Conservation (phyloP, 2,329 filamentous ascomycete genomes). For the Ophiostoma ulmi region DNA sequence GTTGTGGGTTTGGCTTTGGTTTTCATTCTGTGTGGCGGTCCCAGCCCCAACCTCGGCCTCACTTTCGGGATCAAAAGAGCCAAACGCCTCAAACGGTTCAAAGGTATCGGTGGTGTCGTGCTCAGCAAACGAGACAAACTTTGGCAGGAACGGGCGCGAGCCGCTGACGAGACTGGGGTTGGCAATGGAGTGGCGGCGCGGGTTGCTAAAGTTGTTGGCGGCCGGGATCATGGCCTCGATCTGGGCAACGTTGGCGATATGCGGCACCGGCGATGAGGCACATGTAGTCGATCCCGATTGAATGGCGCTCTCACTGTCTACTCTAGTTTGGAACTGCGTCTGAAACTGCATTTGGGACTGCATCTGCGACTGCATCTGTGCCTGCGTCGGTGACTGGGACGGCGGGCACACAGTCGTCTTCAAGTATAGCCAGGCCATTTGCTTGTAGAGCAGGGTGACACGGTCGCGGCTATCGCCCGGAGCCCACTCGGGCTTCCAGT, state of each 20-base stretch:
- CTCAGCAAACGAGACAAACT: slow-evolving; percentile 13
- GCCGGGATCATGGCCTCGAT: slow-evolving; percentile 22
- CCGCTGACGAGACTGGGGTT: slow-evolving; percentile 25
- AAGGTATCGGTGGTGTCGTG: not conserved
- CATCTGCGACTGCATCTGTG: not conserved
- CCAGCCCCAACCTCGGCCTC: not conserved
- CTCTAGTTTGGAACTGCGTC: not conserved
- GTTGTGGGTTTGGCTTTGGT: not conserved
- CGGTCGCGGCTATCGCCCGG: slow-evolving; percentile 52
- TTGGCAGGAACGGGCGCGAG: slow-evolving; percentile 13
- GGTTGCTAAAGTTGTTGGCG: slow-evolving; percentile 15
- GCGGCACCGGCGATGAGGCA: slow-evolving; percentile 34
- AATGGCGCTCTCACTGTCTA: slow-evolving; percentile 30
- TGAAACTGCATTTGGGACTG: slow-evolving; percentile 11
- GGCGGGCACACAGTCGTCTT: slow-evolving; percentile 58
- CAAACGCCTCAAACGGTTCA: not conserved
- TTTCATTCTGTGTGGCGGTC: not conserved
- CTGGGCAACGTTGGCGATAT: not conserved
- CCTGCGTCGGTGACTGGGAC: slow-evolving; percentile 24
- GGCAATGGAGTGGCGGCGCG: slow-evolving; percentile 30
- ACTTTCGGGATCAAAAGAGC: not conserved
- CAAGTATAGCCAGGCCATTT: slow-evolving; percentile 62
- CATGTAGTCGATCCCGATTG: slow-evolving; percentile 34
- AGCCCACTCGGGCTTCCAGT: slow-evolving; percentile 65
- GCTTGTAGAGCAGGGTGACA: slow-evolving; percentile 56